phyloP scores from a whole-genome alignment of 2,329 filamentous ascomycete genomes.

The Fusarium acutatum region DNA sequence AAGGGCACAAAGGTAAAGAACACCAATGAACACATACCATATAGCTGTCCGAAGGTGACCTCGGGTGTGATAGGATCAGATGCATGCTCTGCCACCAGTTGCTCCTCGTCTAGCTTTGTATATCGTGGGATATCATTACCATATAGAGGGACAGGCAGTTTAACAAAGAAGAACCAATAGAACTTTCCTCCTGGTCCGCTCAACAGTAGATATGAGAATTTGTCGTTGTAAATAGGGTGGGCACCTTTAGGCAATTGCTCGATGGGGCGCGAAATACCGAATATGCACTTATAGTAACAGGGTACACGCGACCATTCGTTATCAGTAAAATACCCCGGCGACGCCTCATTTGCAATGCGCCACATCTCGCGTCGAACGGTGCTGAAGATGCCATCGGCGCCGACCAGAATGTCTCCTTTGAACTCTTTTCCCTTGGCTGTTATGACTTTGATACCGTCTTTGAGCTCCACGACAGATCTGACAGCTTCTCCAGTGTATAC shows the following conservation, averaged over 20 bases:
- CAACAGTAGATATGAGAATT: background rate
- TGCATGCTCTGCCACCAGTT: background rate
- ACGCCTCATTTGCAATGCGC: constrained; percentile 4
- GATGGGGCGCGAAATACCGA: background rate
- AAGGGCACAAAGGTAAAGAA: no score
- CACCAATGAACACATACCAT: background rate
- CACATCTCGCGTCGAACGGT: constrained; percentile 45
- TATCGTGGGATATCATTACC: background rate
- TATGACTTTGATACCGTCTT: background rate
- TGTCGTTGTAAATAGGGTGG: background rate
- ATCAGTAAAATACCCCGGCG: constrained; percentile 4
- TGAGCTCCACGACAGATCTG: background rate
- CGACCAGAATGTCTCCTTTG: constrained; percentile 48
- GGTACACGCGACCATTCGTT: constrained; percentile 16
- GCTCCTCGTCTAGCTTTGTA: background rate
- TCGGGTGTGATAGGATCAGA: background rate
- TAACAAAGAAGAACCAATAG: constrained; percentile 2
- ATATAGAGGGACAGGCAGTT: background rate
- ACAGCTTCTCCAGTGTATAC: constrained; percentile 31
- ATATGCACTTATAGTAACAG: constrained; percentile 8
- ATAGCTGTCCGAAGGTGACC: background rate
- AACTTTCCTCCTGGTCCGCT: background rate
- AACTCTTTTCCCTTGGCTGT: constrained; percentile 18
- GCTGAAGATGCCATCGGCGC: constrained; percentile 54
- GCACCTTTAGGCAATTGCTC: background rate